Conservation (phyloP, 1,284 basidiomycete species). For the Cryptococcus neoformans region DNA sequence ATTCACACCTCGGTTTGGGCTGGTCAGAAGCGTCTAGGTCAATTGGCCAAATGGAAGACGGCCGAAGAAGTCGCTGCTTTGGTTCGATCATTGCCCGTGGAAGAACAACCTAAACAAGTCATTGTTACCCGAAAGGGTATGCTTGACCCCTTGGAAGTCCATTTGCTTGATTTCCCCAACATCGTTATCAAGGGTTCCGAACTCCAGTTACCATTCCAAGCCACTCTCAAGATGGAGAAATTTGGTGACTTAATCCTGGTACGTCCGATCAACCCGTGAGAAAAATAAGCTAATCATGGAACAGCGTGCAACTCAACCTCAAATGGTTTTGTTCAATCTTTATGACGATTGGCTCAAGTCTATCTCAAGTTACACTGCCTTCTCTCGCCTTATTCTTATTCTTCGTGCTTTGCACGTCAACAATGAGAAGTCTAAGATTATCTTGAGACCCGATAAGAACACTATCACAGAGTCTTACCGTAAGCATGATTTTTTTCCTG, state of each 20-base stretch:
- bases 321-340: slow-evolving; percentile 98
- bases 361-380: slow-evolving; percentile 98
- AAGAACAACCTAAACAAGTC: slow-evolving; percentile 99
- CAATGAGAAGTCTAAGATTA: slow-evolving; percentile 98
- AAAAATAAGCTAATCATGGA: slow-evolving; percentile 5
- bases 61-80: slow-evolving; percentile 99
- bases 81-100: slow-evolving; percentile 93
- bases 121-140: slow-evolving; percentile 99
- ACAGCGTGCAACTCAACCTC: slow-evolving; percentile 92
- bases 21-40: slow-evolving; percentile 98
- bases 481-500: background rate
- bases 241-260: slow-evolving; percentile 92
- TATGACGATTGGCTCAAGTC: slow-evolving; percentile 99
- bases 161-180: slow-evolving; percentile 98
- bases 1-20: slow-evolving; percentile 99
- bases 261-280: slow-evolving; percentile 7
- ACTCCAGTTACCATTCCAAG: slow-evolving; percentile 97
- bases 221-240: slow-evolving; percentile 99
- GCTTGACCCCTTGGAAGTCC: slow-evolving; percentile 97
- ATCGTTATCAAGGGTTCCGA: slow-evolving; percentile 99
- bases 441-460: slow-evolving; percentile 85
- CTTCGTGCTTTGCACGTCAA: slow-evolving; percentile 98
- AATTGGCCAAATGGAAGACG: slow-evolving; percentile 96
- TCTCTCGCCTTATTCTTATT: slow-evolving; percentile 93
- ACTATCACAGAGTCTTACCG: slow-evolving; percentile 95